A percentile compares a stretch with the other conserved stretches of the same genome.
These are phyloP conservation scores for Verticillium klebahnii DNA, from an alignment of 2,329 filamentous ascomycete genomes.

Conservation along the genomic window DNA sequence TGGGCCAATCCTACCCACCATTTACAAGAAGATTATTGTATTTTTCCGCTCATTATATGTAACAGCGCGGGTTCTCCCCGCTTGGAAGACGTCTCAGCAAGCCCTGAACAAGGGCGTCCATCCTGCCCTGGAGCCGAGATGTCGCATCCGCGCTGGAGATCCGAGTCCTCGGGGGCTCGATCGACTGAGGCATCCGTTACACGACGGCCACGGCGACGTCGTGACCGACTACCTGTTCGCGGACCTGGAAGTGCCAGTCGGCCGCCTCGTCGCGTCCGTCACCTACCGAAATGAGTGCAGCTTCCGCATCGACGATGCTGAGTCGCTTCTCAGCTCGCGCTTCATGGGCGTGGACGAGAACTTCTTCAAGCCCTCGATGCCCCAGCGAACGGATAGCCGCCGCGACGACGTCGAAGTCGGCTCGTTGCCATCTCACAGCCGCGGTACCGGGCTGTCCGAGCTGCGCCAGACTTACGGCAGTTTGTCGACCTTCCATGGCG, in stretches of 20 bases:
- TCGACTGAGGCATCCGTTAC: constrained; percentile 65
- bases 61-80: constrained; percentile 75
- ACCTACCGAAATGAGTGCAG: constrained; percentile 84
- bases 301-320: constrained; percentile 87
- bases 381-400: constrained; percentile 43
- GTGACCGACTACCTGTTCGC: constrained; percentile 77
- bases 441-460: constrained; percentile 45
- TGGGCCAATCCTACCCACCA: constrained; percentile 66
- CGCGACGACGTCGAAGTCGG: constrained; percentile 52
- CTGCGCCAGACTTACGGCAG: constrained; percentile 82
- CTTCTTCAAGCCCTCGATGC: constrained; percentile 76
- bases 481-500: constrained; percentile 84
- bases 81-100: constrained; percentile 77
- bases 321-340: constrained; percentile 83
- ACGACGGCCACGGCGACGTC: constrained; percentile 56
- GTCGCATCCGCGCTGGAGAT: constrained; percentile 68
- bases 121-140: constrained; percentile 67
- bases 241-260: constrained; percentile 80
- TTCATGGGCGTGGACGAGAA: constrained; percentile 91
- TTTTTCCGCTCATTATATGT: constrained; percentile 87
- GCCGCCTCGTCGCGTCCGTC: constrained; percentile 75
- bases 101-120: constrained; percentile 67
- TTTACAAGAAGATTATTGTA: constrained; percentile 97
- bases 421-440: constrained; percentile 67
- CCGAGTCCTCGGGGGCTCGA: constrained; percentile 55